A percentile compares a stretch with the other conserved stretches of the same genome.
Conservation (phyloP, 495 filamentous ascomycete genomes). For the Hypoxylon fuscum region DNA sequence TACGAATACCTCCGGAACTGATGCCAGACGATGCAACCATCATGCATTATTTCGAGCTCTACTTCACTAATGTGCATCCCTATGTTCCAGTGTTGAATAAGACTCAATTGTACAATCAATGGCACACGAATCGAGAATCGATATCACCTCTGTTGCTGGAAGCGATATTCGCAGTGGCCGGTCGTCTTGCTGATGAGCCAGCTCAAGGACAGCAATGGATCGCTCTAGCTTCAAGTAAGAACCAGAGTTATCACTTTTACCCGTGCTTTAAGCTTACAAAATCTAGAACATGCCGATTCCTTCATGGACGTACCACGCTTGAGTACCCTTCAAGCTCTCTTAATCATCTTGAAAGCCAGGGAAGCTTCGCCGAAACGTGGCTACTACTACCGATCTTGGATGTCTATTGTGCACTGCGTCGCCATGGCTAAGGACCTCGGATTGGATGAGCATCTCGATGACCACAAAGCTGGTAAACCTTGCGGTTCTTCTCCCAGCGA, state of each 20-base stretch:
- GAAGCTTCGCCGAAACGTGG: constrained; percentile 91
- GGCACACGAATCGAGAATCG: constrained; percentile 82
- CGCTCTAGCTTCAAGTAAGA: constrained; percentile 86
- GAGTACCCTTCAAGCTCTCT: constrained; percentile 91
- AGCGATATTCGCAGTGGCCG: constrained; percentile 94
- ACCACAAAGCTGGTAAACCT: constrained; percentile 73
- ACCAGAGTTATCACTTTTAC: constrained; percentile 7
- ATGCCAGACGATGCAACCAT: constrained; percentile 91
- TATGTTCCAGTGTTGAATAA: constrained; percentile 96
- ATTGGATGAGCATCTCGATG: constrained; percentile 84
- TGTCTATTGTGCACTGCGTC: constrained; percentile 90
- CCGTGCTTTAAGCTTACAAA: constrained; percentile 7
- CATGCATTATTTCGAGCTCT: constrained; percentile 88
- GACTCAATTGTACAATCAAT: constrained; percentile 86
- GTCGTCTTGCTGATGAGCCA: constrained; percentile 82
- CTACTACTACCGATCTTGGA: constrained; percentile 98
- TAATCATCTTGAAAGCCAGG: constrained; percentile 89
- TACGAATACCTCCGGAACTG: constrained; percentile 91
- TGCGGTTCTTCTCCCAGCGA: constrained; percentile 77
- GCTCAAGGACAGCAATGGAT: constrained; percentile 93
- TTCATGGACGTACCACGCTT: constrained; percentile 95
- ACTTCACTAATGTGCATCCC: constrained; percentile 91
- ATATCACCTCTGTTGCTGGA: constrained; percentile 94
- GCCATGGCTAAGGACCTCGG: constrained; percentile 94
- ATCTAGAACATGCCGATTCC: constrained; percentile 85